Base-by-base conservation (phyloP, 2,329 filamentous ascomycete genomes). In the Sporothrix dimorphospora region DNA sequence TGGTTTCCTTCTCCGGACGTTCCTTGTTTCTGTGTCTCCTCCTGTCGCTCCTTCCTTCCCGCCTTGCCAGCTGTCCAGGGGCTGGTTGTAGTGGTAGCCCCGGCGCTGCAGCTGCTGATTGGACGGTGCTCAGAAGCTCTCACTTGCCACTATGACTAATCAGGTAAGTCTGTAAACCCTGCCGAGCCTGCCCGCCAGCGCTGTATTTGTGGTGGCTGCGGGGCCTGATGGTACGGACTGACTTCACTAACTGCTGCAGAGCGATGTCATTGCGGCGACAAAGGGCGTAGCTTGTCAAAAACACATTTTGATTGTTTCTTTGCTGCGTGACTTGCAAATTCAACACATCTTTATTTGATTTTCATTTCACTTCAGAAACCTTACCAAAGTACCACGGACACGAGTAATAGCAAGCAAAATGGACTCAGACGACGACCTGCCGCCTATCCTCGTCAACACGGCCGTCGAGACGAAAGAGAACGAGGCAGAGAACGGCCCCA, bases 371-470 rank as follows among this genome's bases (percentile, higher is more conserved):
- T 2, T 49, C 21, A 49, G 5, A n/a, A n/a, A 9, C 19, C 8
- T n/a, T 9, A 42, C 30, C 30, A 34, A 34, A n/a, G 11, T 4
- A 24, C 4, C 57, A 21, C 8, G 11, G 19, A 12, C 34, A 14
- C n/a, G n/a, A n/a, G n/a, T n/a, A n/a, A n/a, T n/a, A 19, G 12
- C 47, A 45, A 21, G 21, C 30, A 16, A 81, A 47, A 91, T 92
- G 87, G 85, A 92, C 74, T 67, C 65, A 1, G 91, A 91, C 72
- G 91, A 93, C 78, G 78, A 77, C 16, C 82, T 85, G 71, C 90
- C 91, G 71, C 90, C 92, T 73, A 86, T 91, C 76, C 83, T 93
- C 73, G 84, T 90, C 40, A 83, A 88, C 70, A 82, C 84, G 69
- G 82, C 83, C 5, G 81, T 80, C 74, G 74, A 77, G 16, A 78